A percentile compares a stretch with the other conserved stretches of the same genome.
phyloP scores from a whole-genome alignment of 2,329 filamentous ascomycete species.

The Tolypocladium nubicola region DNA sequence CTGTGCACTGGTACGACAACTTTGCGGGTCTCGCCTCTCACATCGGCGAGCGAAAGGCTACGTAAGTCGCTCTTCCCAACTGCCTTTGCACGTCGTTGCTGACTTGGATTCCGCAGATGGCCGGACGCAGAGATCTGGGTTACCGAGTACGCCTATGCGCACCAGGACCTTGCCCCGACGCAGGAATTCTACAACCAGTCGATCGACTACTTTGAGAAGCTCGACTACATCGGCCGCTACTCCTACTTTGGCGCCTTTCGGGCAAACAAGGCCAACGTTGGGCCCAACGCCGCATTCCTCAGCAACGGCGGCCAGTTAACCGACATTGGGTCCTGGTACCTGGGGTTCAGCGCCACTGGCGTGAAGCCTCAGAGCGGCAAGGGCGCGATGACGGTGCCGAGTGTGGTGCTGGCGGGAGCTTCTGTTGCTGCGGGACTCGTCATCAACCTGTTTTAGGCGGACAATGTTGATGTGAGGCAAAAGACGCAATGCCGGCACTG shows the following conservation, averaged over 20 bases:
- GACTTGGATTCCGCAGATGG: constrained; percentile 29
- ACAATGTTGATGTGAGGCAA: neutral
- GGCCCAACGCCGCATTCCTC: constrained; percentile 61
- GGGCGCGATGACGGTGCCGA: neutral
- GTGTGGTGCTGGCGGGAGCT: neutral
- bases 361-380: constrained; percentile 23
- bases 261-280: constrained; percentile 59
- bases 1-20: constrained; percentile 58
- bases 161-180: constrained; percentile 44
- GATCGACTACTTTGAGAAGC: constrained; percentile 52
- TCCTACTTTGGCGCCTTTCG: constrained; percentile 70
- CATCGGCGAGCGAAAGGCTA: constrained; percentile 39
- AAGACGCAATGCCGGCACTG: neutral
- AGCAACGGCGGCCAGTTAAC: constrained; percentile 58
- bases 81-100: neutral
- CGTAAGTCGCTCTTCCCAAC: constrained; percentile 14
- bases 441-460: constrained; percentile 1
- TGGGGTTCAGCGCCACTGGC: constrained; percentile 45
- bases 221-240: constrained; percentile 51
- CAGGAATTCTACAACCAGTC: constrained; percentile 60
- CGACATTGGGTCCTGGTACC: constrained; percentile 67
- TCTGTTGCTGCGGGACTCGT: constrained; percentile 2
- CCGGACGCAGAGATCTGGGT: constrained; percentile 60
- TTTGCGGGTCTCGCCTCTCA: constrained; percentile 59
- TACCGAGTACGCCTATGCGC: constrained; percentile 61